Percentiles rank a stretch among this genome's conserved stretches.
Evolutionary conservation across 2,329 filamentous ascomycete genomes (phyloP).

Genomic region (Colletotrichum chlorophyti): DNA sequence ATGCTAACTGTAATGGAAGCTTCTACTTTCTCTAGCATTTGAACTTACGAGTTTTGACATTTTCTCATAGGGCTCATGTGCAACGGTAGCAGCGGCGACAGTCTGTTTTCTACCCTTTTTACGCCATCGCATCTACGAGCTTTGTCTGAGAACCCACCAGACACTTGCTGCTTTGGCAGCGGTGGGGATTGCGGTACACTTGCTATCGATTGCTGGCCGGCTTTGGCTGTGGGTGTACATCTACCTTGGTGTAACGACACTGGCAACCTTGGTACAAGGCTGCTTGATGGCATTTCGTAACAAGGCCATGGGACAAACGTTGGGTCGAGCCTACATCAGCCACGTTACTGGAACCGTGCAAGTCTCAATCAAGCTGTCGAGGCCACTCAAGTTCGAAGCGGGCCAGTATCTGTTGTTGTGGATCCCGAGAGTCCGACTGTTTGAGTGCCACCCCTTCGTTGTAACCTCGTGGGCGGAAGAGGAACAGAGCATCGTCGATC

Average conservation of each 20-base stretch:
- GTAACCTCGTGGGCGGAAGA: neutral
- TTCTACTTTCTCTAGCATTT: neutral
- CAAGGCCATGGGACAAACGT: neutral
- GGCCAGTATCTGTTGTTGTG: neutral
- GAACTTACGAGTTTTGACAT: neutral
- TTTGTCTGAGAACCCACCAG: neutral
- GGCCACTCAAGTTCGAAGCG: neutral
- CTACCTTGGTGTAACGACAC: neutral
- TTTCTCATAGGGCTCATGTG: neutral
- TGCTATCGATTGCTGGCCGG: neutral
- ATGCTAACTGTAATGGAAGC: neutral
- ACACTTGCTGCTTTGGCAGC: neutral
- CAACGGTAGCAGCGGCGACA: neutral
- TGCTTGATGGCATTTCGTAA: neutral
- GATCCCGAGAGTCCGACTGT: neutral
- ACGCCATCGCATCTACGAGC: neutral
- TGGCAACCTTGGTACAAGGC: neutral
- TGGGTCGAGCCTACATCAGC: neutral
- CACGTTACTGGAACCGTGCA: neutral
- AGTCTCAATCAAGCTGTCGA: neutral
- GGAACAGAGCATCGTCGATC: neutral
- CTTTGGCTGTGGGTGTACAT: neutral
- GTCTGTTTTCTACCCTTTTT: neutral
- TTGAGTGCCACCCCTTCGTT: neutral
- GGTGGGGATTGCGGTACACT: neutral